A percentile compares a stretch with the other conserved stretches of the same genome.
These are phyloP conservation scores for Gossypium longicalyx DNA, from an alignment of 345 rosid species.

Conservation along the genomic window DNA sequence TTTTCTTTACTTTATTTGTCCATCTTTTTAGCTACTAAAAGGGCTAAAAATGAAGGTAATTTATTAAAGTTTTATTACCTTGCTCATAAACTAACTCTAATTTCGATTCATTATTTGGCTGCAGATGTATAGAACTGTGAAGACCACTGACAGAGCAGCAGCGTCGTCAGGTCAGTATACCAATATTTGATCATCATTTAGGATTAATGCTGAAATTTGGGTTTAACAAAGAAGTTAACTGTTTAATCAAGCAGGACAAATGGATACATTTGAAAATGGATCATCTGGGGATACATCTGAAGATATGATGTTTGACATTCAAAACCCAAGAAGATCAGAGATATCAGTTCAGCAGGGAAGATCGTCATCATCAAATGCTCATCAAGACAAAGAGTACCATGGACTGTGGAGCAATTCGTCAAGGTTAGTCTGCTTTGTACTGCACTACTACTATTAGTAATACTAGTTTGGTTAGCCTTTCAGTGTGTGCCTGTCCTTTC, in stretches of 20 bases:
- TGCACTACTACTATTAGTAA: background rate
- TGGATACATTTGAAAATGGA: conserved; percentile 68
- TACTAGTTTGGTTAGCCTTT: background rate
- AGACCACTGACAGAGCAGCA: conserved; percentile 65
- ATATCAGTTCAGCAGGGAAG: conserved; percentile 41
- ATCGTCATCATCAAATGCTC: conserved; percentile 21
- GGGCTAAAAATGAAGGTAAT: background rate
- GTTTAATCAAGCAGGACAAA: conserved; percentile 44
- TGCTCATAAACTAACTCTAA: background rate
- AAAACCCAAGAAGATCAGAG: conserved; percentile 51
- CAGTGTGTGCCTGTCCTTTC: background rate
- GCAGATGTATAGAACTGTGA: conserved; percentile 76
- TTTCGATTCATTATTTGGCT: background rate
- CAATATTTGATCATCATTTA: background rate
- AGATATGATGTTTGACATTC: conserved; percentile 68
- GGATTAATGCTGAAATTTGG: background rate
- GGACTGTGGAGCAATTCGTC: conserved; percentile 78
- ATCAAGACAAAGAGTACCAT: conserved; percentile 41
- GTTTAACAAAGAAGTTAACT: background rate
- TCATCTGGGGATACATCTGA: conserved; percentile 87
- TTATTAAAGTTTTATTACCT: background rate
- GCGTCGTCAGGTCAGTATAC: conserved; percentile 50
- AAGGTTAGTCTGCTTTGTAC: conserved; percentile 28
- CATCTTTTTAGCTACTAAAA: background rate
- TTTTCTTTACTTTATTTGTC: conserved; percentile 18